Percentiles rank a stretch among this genome's conserved stretches.
Conservation (phyloP, 2,329 filamentous ascomycete genomes). For the Fusarium nodosum region DNA sequence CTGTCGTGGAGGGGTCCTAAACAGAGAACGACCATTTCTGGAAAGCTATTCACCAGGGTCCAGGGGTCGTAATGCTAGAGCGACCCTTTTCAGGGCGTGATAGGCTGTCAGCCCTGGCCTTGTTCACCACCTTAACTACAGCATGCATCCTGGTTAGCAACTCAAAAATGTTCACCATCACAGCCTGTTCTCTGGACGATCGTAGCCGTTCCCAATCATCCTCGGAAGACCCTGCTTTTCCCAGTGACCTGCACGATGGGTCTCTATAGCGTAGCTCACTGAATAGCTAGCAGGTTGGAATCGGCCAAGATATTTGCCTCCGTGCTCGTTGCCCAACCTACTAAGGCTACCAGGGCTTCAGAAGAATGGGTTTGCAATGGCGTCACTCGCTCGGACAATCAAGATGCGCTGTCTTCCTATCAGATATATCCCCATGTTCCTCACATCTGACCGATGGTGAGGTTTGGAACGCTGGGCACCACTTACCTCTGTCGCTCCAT, state of each 20-base stretch:
- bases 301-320: slow-evolving; percentile 18
- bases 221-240: slow-evolving; percentile 36
- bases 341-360: slow-evolving; percentile 10
- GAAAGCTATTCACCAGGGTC: slow-evolving; percentile 19
- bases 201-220: slow-evolving; percentile 40
- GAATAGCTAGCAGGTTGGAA: slow-evolving; percentile 18
- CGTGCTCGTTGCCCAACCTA: slow-evolving; percentile 15
- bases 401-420: slow-evolving; percentile 42
- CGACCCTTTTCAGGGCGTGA: slow-evolving; percentile 32
- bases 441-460: slow-evolving; percentile 38
- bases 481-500: slow-evolving; percentile 44
- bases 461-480: slow-evolving; percentile 48
- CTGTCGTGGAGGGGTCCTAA: slow-evolving; percentile 23
- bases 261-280: slow-evolving; percentile 20
- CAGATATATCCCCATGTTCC: slow-evolving; percentile 42
- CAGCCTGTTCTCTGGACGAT: slow-evolving; percentile 38
- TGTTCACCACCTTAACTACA: slow-evolving; percentile 17
- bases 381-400: slow-evolving; percentile 43
- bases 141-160: slow-evolving; percentile 32
- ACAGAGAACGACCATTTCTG: slow-evolving; percentile 27
- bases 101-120: slow-evolving; percentile 37
- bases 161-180: slow-evolving; percentile 35
- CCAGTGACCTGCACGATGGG: slow-evolving; percentile 29
- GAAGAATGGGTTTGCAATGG: slow-evolving; percentile 41
- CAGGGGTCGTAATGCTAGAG: slow-evolving; percentile 29